Base-by-base conservation (phyloP, 805 yeast genomes). In the Zygoascus ofunaensis region DNA sequence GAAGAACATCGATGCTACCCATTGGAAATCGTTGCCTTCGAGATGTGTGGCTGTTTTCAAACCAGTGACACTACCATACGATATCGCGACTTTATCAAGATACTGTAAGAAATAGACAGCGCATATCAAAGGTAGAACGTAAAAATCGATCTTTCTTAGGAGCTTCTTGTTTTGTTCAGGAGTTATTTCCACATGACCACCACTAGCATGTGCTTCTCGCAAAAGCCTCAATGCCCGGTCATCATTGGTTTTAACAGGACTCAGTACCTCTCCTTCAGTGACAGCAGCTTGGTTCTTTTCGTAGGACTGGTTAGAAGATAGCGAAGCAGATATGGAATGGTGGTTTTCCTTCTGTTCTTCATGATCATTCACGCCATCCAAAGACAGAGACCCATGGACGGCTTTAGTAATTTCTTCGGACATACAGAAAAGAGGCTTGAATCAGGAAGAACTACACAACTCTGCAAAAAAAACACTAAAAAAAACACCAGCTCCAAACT, bases 31-130 rank as follows among this genome's bases (percentile, higher is more conserved):
- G 37, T 53, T 52, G 34, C 73, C 69, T 17, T 41, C 46, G 65
- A 71, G 63, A 17, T 59, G 34, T 49, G 67, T 58, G 44, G 68
- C 77, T 18, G 52, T 57, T 50, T 62, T 60, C 44, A 71, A 59
- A 37, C 76, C 79, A 66, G 70, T 62, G 35, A 76, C 69, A 8
- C 77, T 68, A 1, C 77, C 74, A 37, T 69, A 74, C 20, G 75
- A 65, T 33, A 66, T 67, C 2, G 80, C 60, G 18, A 65, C 59
- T 56, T 79, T 79, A 58, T 79, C 85, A 15, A 45, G 33, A 26
- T 44, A 42, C 45, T 50, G 54, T 17, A 48, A 34, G 17, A 48
- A 45, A 30, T 50, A 50, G 8, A 44, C 46, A n/a, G 45, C 20
- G 12, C 39, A 30, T 23, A 51, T 49, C 28, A 47, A 23, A 8